A percentile compares a stretch with the other conserved stretches of the same genome.
phyloP scores from a whole-genome alignment of 2,329 filamentous ascomycete genomes.

The Didymella pinodella region DNA sequence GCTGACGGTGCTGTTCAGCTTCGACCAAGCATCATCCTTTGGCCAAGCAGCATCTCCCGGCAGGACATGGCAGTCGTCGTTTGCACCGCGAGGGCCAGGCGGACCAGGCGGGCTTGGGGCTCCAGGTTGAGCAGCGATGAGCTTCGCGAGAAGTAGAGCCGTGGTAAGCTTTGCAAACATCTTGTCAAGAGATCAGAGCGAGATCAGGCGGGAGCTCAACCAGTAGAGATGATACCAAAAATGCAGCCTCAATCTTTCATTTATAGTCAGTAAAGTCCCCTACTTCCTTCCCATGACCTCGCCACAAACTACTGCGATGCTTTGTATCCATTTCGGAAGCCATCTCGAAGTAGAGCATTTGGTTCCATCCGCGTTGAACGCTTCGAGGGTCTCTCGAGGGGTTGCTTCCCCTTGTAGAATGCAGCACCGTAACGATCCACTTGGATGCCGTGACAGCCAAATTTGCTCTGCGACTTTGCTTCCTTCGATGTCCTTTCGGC shows the following conservation, averaged over 20 bases:
- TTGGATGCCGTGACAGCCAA: constrained; percentile 6
- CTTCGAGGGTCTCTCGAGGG: constrained; percentile 15
- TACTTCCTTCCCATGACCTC: constrained; percentile 10
- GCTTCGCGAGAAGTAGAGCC: constrained; percentile 16
- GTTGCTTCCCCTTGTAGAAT: constrained; percentile 19
- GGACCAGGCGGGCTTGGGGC: neutral
- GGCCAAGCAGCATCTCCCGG: constrained; percentile 52
- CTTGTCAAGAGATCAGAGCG: constrained; percentile 3
- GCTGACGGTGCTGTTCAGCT: constrained; percentile 49
- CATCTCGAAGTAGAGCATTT: constrained; percentile 15
- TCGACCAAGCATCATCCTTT: constrained; percentile 39
- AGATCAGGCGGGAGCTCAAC: constrained; percentile 5
- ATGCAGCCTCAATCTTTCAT: constrained; percentile 11
- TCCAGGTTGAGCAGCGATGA: constrained; percentile 10
- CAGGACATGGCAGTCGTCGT: constrained; percentile 22
- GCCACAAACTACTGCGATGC: constrained; percentile 16
- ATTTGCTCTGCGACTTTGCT: neutral
- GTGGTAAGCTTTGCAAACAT: constrained; percentile 25
- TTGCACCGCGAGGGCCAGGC: neutral
- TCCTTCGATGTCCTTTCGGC: constrained; percentile 7
- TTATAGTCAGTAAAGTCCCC: constrained; percentile 14
- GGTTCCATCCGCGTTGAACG: constrained; percentile 3
- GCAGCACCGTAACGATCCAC: constrained; percentile 17
- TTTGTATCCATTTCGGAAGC: constrained; percentile 15
- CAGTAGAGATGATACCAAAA: constrained; percentile 11